These are phyloP conservation scores for Backusella morwellensis DNA, from an alignment of 192 early-diverging fungal species.

Conservation along the genomic window DNA sequence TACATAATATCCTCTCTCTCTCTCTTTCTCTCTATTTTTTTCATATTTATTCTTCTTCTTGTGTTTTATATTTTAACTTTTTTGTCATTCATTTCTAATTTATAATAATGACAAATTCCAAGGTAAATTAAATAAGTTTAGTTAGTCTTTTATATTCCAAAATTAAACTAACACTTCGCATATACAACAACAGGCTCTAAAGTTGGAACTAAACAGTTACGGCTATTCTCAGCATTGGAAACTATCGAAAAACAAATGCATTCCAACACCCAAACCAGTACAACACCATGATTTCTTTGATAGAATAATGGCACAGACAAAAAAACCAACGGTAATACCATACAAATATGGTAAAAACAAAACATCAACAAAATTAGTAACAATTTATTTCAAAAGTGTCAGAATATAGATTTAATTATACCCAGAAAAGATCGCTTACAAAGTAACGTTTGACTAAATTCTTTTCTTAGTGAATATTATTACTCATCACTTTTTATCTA, in stretches of 20 bases:
- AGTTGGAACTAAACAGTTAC: slow-evolving; percentile 11
- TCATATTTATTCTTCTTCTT: neutral
- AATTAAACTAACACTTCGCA: neutral
- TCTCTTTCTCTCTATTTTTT: neutral
- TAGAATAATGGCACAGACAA: slow-evolving; percentile 11
- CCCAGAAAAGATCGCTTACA: slow-evolving; percentile 12
- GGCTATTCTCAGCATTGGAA: slow-evolving; percentile 32
- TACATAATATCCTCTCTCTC: neutral
- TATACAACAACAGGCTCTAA: slow-evolving; percentile 8
- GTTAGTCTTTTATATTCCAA: neutral
- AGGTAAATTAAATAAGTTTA: neutral
- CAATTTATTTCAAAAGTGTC: slow-evolving; percentile 15
- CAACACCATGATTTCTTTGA: neutral
- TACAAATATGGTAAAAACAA: neutral
- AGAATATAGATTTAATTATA: slow-evolving; percentile 23
- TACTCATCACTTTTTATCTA: neutral
- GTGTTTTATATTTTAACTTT: neutral
- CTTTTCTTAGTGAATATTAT: neutral
- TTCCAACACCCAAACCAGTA: neutral
- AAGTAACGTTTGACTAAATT: neutral
- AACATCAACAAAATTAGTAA: neutral
- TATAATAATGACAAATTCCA: neutral
- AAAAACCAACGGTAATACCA: neutral
- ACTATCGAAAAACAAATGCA: slow-evolving; percentile 21
- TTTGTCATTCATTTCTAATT: neutral